phyloP scores from a whole-genome alignment of 2,329 filamentous ascomycete genomes.

The Canariomyces notabilis region DNA sequence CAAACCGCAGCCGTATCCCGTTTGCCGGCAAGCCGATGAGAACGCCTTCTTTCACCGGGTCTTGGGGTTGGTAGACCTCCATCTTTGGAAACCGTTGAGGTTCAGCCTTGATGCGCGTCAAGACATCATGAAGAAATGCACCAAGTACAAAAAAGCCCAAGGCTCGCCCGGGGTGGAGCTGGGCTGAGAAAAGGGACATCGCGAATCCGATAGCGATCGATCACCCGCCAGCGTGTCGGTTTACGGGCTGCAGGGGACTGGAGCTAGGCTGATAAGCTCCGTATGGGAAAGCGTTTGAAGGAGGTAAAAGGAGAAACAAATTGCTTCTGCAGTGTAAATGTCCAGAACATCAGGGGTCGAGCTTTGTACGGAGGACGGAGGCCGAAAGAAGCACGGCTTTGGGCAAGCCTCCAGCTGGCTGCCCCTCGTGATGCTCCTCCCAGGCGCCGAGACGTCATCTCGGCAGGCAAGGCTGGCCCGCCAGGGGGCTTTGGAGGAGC shows the following conservation, averaged over 20 bases:
- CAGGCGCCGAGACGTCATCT: slow-evolving; percentile 18
- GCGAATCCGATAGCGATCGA: slow-evolving; percentile 1
- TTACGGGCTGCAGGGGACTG: neutral
- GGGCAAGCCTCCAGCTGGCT: neutral
- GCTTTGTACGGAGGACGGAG: no score
- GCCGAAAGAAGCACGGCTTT: neutral
- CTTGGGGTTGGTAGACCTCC: slow-evolving; percentile 73
- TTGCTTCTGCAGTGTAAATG: no score
- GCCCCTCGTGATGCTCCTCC: slow-evolving; percentile 2
- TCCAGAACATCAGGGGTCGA: no score
- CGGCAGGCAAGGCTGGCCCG: slow-evolving; percentile 14
- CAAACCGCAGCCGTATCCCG: slow-evolving; percentile 84
- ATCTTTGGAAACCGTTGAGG: slow-evolving; percentile 77
- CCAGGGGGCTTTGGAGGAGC: slow-evolving; percentile 15
- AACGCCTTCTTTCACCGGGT: slow-evolving; percentile 71
- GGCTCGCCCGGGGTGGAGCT: slow-evolving; percentile 23
- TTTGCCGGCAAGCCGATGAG: slow-evolving; percentile 74
- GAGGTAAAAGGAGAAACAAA: neutral
- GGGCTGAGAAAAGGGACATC: slow-evolving; percentile 23
- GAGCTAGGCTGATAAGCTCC: no score
- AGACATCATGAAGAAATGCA: slow-evolving; percentile 82
- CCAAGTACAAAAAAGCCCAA: slow-evolving; percentile 49
- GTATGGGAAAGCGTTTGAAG: neutral
- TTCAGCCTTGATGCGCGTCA: slow-evolving; percentile 84
- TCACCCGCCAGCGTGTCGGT: neutral